Conservation (phyloP, 1,139 yeast genomes). For the Lodderomyces margitis region DNA sequence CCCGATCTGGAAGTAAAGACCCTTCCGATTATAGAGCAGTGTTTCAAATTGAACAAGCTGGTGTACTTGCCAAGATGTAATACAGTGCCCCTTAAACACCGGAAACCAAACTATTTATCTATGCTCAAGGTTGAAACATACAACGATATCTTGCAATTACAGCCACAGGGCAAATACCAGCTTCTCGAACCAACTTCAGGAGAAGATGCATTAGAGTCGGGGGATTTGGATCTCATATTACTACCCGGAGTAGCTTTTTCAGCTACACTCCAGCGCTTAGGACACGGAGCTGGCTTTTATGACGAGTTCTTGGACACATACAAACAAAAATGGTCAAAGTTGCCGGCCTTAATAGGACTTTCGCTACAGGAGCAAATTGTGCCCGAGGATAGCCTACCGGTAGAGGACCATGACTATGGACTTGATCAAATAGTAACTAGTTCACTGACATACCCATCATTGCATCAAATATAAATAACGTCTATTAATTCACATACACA, state of each 20-base stretch:
- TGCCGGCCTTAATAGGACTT: slow-evolving; percentile 58
- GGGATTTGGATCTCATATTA: slow-evolving; percentile 63
- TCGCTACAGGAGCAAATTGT: slow-evolving; percentile 73
- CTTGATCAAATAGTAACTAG: slow-evolving; percentile 58
- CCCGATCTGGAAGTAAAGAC: slow-evolving; percentile 63
- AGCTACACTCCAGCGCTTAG: slow-evolving; percentile 55
- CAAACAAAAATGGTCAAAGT: slow-evolving; percentile 24
- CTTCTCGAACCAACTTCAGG: slow-evolving; percentile 64
- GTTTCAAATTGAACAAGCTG: slow-evolving; percentile 43
- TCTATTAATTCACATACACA: slow-evolving; percentile 20
- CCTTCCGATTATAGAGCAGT: slow-evolving; percentile 41
- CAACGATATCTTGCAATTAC: slow-evolving; percentile 43
- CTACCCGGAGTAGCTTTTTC: slow-evolving; percentile 89
- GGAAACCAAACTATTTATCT: slow-evolving; percentile 49
- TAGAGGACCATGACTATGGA: slow-evolving; percentile 67
- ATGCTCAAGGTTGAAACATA: slow-evolving; percentile 51
- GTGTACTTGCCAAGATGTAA: slow-evolving; percentile 56
- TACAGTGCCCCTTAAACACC: slow-evolving; percentile 14
- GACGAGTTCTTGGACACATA: slow-evolving; percentile 71
- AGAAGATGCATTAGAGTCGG: slow-evolving; percentile 33
- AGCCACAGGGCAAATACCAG: slow-evolving; percentile 68
- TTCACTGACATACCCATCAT: neutral
- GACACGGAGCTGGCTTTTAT: slow-evolving; percentile 93
- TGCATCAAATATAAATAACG: neutral
- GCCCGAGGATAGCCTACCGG: slow-evolving; percentile 45